Conservation (phyloP, 805 yeast genomes). For the Naumovozyma castellii region DNA sequence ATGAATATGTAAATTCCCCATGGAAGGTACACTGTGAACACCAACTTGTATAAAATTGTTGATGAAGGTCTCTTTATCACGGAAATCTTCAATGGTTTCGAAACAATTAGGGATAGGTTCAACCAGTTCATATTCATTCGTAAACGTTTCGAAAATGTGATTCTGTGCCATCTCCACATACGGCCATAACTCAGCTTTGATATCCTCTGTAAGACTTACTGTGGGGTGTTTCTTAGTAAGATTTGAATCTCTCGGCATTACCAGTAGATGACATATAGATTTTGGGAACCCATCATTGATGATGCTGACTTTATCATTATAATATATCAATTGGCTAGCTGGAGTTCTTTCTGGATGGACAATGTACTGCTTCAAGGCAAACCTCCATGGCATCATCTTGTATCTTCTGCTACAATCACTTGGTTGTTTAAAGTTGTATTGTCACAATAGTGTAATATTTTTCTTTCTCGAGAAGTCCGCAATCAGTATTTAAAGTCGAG, state of each 20-base stretch:
- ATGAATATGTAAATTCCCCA: conserved; percentile 64
- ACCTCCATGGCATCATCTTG: conserved; percentile 45
- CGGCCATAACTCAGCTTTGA: conserved; percentile 34
- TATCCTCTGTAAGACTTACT: conserved; percentile 33
- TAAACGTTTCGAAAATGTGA: conserved; percentile 26
- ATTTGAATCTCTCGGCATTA: conserved; percentile 43
- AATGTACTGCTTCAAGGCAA: conserved; percentile 42
- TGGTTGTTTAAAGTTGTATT: no score
- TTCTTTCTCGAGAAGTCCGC: no score
- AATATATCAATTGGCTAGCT: conserved; percentile 33
- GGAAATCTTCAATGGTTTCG: conserved; percentile 11
- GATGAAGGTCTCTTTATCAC: conserved; percentile 13
- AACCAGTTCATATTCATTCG: conserved; percentile 4
- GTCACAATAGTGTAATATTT: no score
- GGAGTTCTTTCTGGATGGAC: conserved; percentile 34
- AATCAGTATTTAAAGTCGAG: no score
- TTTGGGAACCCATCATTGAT: conserved; percentile 58
- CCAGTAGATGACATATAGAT: conserved; percentile 47
- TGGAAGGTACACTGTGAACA: conserved; percentile 61
- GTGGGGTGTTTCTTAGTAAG: conserved; percentile 42
- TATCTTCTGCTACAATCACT: conserved; percentile 16
- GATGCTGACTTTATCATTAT: conserved; percentile 46
- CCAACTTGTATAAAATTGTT: conserved; percentile 41
- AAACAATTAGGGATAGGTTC: conserved; percentile 6
- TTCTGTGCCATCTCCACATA: conserved; percentile 18